A percentile compares a stretch with the other conserved stretches of the same genome.
These are phyloP conservation scores for Clonostachys byssicola DNA, from an alignment of 2,329 filamentous ascomycete genomes.

Conservation along the genomic window DNA sequence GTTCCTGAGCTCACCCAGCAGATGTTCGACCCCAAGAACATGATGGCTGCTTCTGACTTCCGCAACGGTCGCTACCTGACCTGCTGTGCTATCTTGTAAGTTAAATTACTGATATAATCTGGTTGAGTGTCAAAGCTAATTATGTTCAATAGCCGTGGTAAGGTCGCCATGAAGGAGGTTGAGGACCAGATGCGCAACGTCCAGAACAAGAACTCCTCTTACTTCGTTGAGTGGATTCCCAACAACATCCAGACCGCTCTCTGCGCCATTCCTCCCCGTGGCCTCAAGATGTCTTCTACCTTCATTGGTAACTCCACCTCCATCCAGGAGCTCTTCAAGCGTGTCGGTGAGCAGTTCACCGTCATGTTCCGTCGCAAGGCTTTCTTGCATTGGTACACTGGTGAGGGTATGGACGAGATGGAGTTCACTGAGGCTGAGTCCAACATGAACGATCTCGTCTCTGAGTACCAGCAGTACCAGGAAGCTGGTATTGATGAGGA, in stretches of 20 bases:
- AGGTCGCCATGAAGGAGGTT: constrained; percentile 99
- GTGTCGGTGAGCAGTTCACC: constrained; percentile 98
- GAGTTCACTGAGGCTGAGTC: constrained; percentile 99
- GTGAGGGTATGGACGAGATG: constrained; percentile 99
- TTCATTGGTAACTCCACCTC: constrained; percentile 99
- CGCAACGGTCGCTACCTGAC: constrained; percentile 99
- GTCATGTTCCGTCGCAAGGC: constrained; percentile 99
- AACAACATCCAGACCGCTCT: constrained; percentile 99
- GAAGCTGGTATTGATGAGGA: constrained; percentile 96
- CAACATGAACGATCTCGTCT: constrained; percentile 99
- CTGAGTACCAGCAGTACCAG: constrained; percentile 99
- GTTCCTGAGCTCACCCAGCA: constrained; percentile 99
- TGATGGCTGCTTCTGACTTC: constrained; percentile 99
- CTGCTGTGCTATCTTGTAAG: constrained; percentile 96
- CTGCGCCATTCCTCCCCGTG: constrained; percentile 96
- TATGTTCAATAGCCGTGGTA: constrained; percentile 67
- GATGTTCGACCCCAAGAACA: constrained; percentile 99
- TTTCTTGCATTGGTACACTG: constrained; percentile 99
- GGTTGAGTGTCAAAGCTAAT: constrained; percentile 6
- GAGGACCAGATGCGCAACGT: constrained; percentile 99
- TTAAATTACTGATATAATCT: constrained; percentile 10
- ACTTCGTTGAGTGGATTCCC: constrained; percentile 99
- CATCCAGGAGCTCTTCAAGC: constrained; percentile 99
- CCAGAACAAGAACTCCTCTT: constrained; percentile 98
- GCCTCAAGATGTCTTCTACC: constrained; percentile 98